Base-by-base conservation (phyloP, 2,329 filamentous ascomycete genomes). In the Colletotrichum sp. region DNA sequence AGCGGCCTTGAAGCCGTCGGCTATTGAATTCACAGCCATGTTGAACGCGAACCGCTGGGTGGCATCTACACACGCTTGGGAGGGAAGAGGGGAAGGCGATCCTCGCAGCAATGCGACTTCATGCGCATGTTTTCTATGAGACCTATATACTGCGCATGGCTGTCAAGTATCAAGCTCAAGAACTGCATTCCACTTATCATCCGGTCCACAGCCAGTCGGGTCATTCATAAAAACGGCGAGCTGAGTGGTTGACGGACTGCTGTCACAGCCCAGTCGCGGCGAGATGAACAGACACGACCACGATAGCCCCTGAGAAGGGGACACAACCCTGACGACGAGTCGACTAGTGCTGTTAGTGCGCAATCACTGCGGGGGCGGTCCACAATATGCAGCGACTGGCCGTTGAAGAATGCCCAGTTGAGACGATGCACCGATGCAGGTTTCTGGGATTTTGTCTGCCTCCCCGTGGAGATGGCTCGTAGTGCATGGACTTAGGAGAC, bases 81-180 rank as follows among this genome's bases (percentile, higher is more conserved):
- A n/a, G 32, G 32, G 21, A 12, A 55, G 52, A 34, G 52, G n/a
- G 36, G 34, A 30, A 30, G n/a, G 57, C 59, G 28, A 67, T 57
- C 60, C 66, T 69, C 55, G 30, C n/a, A 44, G 32, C 59, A 28
- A 34, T 28, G n/a, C 59, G 39, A 69, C 59, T 63, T 63, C 16
- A 36, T 34, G 75, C 67, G 26, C 15, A 67, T 39, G 49, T 28
- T 39, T 64, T 59, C 32, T 39, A 49, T 68, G 66, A 63, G 64
- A 66, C 13, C 62, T 68, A 75, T 69, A 76, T 74, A 74, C 49
- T 62, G 67, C 30, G 26, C 59, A 65, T 21, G 49, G 21, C n/a
- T 62, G 28, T 65, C 28, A 36, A 28, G n/a, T 28, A 15, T 57
- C 13, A 24, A 16, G 44, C 21, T 55, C 9, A 63, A 24, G 30